These are phyloP conservation scores for Rhododendron ovatum DNA, from an alignment of 148 eudicot genomes.

Conservation along the genomic window DNA sequence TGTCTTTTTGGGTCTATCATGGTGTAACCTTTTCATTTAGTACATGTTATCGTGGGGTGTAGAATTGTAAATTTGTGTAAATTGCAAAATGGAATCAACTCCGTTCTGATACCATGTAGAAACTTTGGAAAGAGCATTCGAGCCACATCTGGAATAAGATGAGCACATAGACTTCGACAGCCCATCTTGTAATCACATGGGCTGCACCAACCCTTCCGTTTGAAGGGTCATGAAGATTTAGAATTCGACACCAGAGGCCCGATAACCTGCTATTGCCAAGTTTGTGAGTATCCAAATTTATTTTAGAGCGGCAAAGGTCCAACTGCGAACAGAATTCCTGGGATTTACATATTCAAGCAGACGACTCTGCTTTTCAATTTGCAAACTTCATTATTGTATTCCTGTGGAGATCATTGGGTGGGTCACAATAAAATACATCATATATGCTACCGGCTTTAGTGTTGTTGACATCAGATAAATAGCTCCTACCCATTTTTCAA, in stretches of 20 bases:
- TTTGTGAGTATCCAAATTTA: neutral
- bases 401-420: neutral
- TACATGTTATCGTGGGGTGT: too few species aligned
- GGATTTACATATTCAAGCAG: neutral
- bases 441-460: neutral
- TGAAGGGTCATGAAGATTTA: neutral
- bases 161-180: constrained; percentile 34
- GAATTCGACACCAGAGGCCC: neutral
- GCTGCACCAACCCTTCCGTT: constrained; percentile 27
- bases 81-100: neutral
- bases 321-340: neutral
- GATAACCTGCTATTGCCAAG: neutral
- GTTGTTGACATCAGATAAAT: neutral
- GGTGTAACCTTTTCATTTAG: too few species aligned
- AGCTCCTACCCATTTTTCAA: neutral
- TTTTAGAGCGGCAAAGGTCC: neutral
- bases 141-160: constrained; percentile 39
- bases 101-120: neutral
- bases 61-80: neutral
- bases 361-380: neutral
- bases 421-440: neutral
- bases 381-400: neutral
- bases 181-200: constrained; percentile 26
- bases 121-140: too few species aligned
- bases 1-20: neutral